Evolutionary conservation across 208 protist genomes (phyloP).

Genomic region (Herpetomonas tarakana): DNA sequence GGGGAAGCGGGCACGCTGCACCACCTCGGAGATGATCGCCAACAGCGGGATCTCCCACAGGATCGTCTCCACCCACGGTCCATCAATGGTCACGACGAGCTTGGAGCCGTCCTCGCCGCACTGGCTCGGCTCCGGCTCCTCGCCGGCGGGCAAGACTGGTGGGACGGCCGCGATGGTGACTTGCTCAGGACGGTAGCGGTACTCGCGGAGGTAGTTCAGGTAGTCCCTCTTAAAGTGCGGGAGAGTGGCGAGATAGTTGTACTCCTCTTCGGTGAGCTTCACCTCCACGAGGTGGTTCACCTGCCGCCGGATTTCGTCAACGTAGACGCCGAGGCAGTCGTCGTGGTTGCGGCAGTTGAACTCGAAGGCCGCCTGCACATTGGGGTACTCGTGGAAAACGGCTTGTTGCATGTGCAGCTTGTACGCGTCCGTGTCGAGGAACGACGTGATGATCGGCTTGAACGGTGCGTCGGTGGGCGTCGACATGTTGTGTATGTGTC

Average conservation of each 20-base stretch:
- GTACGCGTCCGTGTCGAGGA: slow-evolving; percentile 88
- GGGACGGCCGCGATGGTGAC: slow-evolving; percentile 53
- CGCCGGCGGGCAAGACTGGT: slow-evolving; percentile 11
- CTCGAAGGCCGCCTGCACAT: slow-evolving; percentile 50
- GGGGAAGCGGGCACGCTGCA: slow-evolving; percentile 52
- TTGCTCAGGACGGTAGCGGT: slow-evolving; percentile 78
- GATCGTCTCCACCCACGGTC: slow-evolving; percentile 87
- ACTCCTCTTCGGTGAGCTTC: slow-evolving; percentile 61
- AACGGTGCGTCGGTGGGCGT: slow-evolving; percentile 7
- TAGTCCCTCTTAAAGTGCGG: slow-evolving; percentile 76
- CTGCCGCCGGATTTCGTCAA: slow-evolving; percentile 51
- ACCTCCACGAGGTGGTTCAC: slow-evolving; percentile 45
- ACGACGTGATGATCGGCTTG: slow-evolving; percentile 70
- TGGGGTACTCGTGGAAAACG: slow-evolving; percentile 67
- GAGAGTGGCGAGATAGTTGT: slow-evolving; percentile 56
- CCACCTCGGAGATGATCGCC: slow-evolving; percentile 78
- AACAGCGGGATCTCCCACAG: slow-evolving; percentile 87
- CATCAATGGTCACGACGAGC: slow-evolving; percentile 60
- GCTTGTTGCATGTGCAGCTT: slow-evolving; percentile 92
- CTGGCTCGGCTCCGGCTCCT: not conserved
- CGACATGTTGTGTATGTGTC: no score
- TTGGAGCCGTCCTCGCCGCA: slow-evolving; percentile 42
- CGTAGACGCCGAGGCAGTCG: slow-evolving; percentile 72
- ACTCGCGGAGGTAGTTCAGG: slow-evolving; percentile 70
- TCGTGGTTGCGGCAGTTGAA: slow-evolving; percentile 74